These are phyloP conservation scores for Arthrobotrys sphaeroides DNA, from an alignment of 2,329 filamentous ascomycete species.

Conservation along the genomic window DNA sequence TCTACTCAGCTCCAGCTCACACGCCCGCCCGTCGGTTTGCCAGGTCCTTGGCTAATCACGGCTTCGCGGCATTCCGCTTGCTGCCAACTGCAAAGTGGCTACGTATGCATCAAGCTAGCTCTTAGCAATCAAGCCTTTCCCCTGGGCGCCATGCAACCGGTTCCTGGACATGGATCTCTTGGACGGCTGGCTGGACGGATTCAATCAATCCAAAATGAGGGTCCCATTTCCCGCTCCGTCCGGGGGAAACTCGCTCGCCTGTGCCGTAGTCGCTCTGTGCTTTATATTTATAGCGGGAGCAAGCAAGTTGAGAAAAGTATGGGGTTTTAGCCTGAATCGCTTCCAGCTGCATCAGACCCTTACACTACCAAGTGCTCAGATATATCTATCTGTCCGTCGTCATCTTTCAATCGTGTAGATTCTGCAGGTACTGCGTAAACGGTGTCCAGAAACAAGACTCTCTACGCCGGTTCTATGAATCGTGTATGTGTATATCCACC, in stretches of 20 bases:
- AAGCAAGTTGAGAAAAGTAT: constrained; percentile 15
- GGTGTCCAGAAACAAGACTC: not conserved
- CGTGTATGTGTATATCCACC: too few relatives aligned
- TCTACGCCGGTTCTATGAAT: not conserved
- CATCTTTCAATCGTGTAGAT: not conserved
- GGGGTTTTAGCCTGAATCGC: constrained; percentile 50
- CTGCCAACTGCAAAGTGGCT: constrained; percentile 17
- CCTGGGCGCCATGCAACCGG: constrained; percentile 16
- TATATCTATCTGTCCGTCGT: too few relatives aligned
- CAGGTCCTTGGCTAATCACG: too few relatives aligned
- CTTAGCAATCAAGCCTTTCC: not conserved
- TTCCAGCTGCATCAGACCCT: not conserved
- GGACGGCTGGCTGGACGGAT: too few relatives aligned
- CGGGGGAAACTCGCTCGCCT: constrained; percentile 4
- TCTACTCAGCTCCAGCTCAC: not conserved
- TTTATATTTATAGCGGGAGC: too few relatives aligned
- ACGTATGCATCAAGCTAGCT: constrained; percentile 45
- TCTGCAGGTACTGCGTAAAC: not conserved
- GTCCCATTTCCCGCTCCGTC: too few relatives aligned
- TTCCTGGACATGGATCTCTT: constrained; percentile 24
- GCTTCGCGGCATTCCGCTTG: not conserved
- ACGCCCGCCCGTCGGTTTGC: too few relatives aligned
- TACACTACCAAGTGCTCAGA: not conserved
- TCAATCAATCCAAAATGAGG: too few relatives aligned
- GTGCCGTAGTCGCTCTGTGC: not conserved